Base-by-base conservation (phyloP, 2,329 filamentous ascomycete genomes). In the Cladosporium sp. region DNA sequence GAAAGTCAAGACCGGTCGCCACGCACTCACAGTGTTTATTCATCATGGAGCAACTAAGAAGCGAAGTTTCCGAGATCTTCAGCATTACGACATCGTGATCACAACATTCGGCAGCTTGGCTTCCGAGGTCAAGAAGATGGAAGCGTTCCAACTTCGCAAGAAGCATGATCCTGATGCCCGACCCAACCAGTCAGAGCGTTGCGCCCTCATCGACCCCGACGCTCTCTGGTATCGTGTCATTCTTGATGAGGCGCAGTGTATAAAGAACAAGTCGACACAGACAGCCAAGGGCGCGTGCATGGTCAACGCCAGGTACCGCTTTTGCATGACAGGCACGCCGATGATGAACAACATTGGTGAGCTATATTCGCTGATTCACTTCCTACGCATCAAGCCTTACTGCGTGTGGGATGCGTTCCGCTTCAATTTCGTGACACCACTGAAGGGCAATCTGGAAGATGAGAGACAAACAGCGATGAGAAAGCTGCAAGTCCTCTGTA, bases 291-390 rank as follows among this genome's bases (percentile, higher is more conserved):
- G 87, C 4, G 86, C 86, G 34, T 86, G 82, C 70, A 76, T 79
- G 12, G 77, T 95, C 18, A 79, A 85, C 67, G 81, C 90, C 15
- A 81, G 80, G 41, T 86, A 90, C 74, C 84, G 91, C 58, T 88
- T 91, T 80, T 92, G 90, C 74, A 85, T 94, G 76, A 92, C 89
- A 3, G 92, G 92, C 30, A 95, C 92, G 0, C 92, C 92, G 0
- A 93, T 94, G 90, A 95, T 95, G 90, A 97, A 97, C 72, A 87
- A 85, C 14, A 87, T 94, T 2, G 82, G 86, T 28, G 93, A 97
- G 72, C 82, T 96, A 3, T 93, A 87, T 73, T 91, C 92, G 0
- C 80, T 96, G 24, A 82, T 97, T 54, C 85, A 86, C 2, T 97
- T 96, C 74, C 82, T 96, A 18, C 83, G 84, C 2, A 93, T 96